Conservation (phyloP, 192 early-diverging fungal genomes). For the Podochytrium sp. region DNA sequence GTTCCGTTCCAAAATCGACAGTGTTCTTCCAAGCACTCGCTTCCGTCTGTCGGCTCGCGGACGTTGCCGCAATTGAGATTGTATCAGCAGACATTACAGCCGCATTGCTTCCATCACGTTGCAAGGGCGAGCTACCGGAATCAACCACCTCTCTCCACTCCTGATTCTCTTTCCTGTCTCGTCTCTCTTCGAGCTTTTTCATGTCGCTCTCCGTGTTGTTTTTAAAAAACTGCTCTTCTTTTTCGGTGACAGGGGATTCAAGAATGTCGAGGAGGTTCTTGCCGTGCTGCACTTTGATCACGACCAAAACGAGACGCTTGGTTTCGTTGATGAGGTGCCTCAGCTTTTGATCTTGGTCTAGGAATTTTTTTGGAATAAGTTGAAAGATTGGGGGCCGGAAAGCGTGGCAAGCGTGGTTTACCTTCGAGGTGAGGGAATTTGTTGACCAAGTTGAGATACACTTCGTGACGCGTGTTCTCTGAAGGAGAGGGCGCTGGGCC, state of each 20-base stretch:
- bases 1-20: not conserved
- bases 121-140: not conserved
- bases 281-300: slow-evolving; percentile 86
- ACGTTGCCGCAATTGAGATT: too few species aligned
- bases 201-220: slow-evolving; percentile 32
- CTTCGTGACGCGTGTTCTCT: slow-evolving; percentile 42
- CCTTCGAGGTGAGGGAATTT: slow-evolving; percentile 57
- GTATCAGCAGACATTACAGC: not conserved
- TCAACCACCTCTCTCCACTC: slow-evolving; percentile 3
- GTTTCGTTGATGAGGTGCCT: slow-evolving; percentile 84
- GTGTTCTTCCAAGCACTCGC: slow-evolving; percentile 12
- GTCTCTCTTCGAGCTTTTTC: slow-evolving; percentile 2
- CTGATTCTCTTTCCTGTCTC: slow-evolving; percentile 6
- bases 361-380: slow-evolving; percentile 33
- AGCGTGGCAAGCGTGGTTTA: not conserved
- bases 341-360: slow-evolving; percentile 40
- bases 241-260: slow-evolving; percentile 67
- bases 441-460: slow-evolving; percentile 72
- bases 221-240: slow-evolving; percentile 71
- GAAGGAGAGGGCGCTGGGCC: slow-evolving; percentile 42
- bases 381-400: not conserved
- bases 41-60: not conserved
- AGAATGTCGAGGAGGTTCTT: slow-evolving; percentile 84
- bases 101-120: not conserved
- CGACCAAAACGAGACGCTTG: slow-evolving; percentile 83